These are phyloP conservation scores for Chytriomyces confervae DNA, from an alignment of 192 early-diverging fungal species.

Conservation along the genomic window DNA sequence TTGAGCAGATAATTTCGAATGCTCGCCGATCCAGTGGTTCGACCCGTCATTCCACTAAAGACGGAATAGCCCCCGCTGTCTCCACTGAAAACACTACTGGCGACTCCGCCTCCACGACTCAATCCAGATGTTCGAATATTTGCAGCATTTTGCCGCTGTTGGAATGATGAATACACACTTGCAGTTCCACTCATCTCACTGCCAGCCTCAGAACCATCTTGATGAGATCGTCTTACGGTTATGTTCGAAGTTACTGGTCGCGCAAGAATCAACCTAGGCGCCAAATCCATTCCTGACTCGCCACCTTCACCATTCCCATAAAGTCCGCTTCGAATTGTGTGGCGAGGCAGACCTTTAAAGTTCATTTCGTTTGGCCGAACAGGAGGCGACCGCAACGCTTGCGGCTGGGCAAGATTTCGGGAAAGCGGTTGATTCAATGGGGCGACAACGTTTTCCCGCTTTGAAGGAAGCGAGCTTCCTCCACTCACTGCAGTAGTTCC, in stretches of 20 bases:
- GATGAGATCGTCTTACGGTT: neutral
- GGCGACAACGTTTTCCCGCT: neutral
- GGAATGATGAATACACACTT: conserved; percentile 28
- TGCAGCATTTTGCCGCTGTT: conserved; percentile 7
- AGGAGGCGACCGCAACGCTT: neutral
- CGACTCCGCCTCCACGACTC: neutral
- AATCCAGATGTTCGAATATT: neutral
- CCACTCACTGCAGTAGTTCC: too few species aligned
- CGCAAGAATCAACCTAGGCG: conserved; percentile 29
- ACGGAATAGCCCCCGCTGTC: conserved; percentile 22
- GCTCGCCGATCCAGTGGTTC: neutral
- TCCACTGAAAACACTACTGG: conserved; percentile 30
- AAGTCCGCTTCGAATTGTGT: neutral
- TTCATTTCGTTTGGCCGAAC: neutral
- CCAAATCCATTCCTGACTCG: neutral
- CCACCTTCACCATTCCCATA: neutral
- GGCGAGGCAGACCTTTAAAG: neutral
- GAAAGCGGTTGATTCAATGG: neutral
- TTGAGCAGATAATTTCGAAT: neutral
- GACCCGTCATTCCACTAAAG: conserved; percentile 26
- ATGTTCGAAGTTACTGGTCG: conserved; percentile 27
- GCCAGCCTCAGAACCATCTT: conserved; percentile 21
- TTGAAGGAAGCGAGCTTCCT: neutral
- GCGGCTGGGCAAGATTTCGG: neutral
- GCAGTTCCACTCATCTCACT: conserved; percentile 7